phyloP scores from a whole-genome alignment of 1,284 basidiomycete genomes.

The Irpex sp. region DNA sequence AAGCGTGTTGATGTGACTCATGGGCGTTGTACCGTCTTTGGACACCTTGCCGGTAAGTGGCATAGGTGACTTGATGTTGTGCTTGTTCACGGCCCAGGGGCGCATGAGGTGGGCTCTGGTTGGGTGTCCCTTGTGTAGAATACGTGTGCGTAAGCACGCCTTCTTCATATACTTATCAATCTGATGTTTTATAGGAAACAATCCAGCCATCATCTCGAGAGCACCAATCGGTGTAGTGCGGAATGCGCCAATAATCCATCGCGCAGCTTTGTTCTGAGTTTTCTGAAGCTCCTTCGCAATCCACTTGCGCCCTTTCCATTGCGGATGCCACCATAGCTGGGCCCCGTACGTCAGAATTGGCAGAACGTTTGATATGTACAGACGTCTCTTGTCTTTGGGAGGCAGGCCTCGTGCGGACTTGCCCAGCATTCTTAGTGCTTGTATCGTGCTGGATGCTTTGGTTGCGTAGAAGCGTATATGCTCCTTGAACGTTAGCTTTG shows the following conservation, averaged over 20 bases:
- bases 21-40: slow-evolving; percentile 2
- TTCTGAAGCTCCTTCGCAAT: slow-evolving; percentile 1
- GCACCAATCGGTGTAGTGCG: slow-evolving; percentile 12
- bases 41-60: neutral
- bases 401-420: slow-evolving; percentile 33
- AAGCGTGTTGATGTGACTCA: neutral
- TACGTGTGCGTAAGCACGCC: slow-evolving; percentile 4
- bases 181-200: slow-evolving; percentile 11
- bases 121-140: slow-evolving; percentile 6
- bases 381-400: slow-evolving; percentile 21
- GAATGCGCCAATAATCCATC: slow-evolving; percentile 18
- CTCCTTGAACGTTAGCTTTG: neutral
- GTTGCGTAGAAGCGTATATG: slow-evolving; percentile 1
- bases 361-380: slow-evolving; percentile 29
- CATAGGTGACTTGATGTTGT: neutral
- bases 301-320: slow-evolving; percentile 5
- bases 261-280: slow-evolving; percentile 10
- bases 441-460: slow-evolving; percentile 21
- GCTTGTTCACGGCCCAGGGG: neutral
- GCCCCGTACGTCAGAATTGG: slow-evolving; percentile 27
- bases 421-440: slow-evolving; percentile 29
- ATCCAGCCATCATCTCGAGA: slow-evolving; percentile 14
- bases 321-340: slow-evolving; percentile 14
- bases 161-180: slow-evolving; percentile 9
- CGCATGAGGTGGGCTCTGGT: neutral